These are phyloP conservation scores for Cyberlindnera americana DNA, from an alignment of 805 yeast species.

Conservation along the genomic window DNA sequence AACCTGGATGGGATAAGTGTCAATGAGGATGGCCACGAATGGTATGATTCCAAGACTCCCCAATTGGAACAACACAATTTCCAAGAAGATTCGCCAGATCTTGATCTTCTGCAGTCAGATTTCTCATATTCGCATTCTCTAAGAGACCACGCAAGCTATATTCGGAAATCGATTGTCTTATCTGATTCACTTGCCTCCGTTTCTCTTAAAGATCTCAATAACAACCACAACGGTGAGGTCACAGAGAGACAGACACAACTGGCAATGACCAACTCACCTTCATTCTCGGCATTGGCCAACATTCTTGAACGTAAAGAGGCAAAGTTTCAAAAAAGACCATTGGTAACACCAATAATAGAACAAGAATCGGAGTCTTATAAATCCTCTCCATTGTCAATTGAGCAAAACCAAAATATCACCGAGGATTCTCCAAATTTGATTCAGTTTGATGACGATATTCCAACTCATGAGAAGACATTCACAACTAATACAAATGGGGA, in stretches of 20 bases:
- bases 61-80: conserved; percentile 8
- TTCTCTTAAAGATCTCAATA: conserved; percentile 3
- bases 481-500: conserved; percentile 7
- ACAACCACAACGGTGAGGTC: neutral
- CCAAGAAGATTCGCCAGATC: conserved; percentile 21
- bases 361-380: conserved; percentile 3
- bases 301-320: conserved; percentile 36
- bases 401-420: neutral
- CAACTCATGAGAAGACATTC: neutral
- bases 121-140: conserved; percentile 21
- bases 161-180: conserved; percentile 24
- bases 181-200: conserved; percentile 26
- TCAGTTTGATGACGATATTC: conserved; percentile 30
- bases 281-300: conserved; percentile 40
- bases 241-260: conserved; percentile 14
- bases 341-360: conserved; percentile 6
- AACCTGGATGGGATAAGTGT: neutral
- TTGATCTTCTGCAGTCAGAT: conserved; percentile 18
- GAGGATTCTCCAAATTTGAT: conserved; percentile 32
- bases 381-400: conserved; percentile 11
- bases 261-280: conserved; percentile 41
- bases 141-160: conserved; percentile 20
- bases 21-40: conserved; percentile 1
- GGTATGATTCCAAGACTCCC: conserved; percentile 13
- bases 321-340: conserved; percentile 14